Base-by-base conservation (phyloP, 257 asterid species). In the Solanum pennellii region DNA sequence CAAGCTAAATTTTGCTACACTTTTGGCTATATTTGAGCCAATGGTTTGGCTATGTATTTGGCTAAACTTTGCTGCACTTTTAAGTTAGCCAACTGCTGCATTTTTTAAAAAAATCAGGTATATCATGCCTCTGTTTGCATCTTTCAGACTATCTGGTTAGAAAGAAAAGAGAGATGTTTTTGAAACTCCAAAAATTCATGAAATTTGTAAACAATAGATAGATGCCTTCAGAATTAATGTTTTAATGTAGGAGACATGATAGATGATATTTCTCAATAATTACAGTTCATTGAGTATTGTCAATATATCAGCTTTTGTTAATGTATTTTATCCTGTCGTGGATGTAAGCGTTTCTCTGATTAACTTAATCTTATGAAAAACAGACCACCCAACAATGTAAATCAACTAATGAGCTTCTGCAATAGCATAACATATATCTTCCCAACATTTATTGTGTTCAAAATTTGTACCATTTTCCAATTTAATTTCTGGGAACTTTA, bases 311-410 rank as follows among this genome's bases (percentile, higher is more conserved):
- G n/a, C n/a, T n/a, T n/a, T n/a, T n/a, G n/a, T n/a, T n/a, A n/a
- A n/a, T n/a, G n/a, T n/a, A n/a, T n/a, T n/a, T n/a, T n/a, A n/a
- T n/a, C n/a, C n/a, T n/a, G n/a, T n/a, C n/a, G n/a, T n/a, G n/a
- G n/a, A n/a, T n/a, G n/a, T n/a, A n/a, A n/a, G n/a, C n/a, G n/a
- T n/a, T 88, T 96, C 99, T 92, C 99, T 92, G 35, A 94, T 87
- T 88, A 96, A 87, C 92, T 92, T 95, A 62, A 96, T 42, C 90
- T 94, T 96, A 84, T 94, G 95, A 62, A 87, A 96, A 84, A 96
- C 94, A 7, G 99, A 95, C 99, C 99, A 96, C 15, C 99, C 99
- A 6, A 89, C 95, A 76, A 96, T 92, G 90, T 96, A 96, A 79
- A 96, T 86, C 98, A 96, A 73, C 77, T 95, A 98, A 87, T 95